Percentiles rank a stretch among this genome's conserved stretches.
Evolutionary conservation across 495 filamentous ascomycete species (phyloP).

Genomic region (Oidiodendron maius): DNA sequence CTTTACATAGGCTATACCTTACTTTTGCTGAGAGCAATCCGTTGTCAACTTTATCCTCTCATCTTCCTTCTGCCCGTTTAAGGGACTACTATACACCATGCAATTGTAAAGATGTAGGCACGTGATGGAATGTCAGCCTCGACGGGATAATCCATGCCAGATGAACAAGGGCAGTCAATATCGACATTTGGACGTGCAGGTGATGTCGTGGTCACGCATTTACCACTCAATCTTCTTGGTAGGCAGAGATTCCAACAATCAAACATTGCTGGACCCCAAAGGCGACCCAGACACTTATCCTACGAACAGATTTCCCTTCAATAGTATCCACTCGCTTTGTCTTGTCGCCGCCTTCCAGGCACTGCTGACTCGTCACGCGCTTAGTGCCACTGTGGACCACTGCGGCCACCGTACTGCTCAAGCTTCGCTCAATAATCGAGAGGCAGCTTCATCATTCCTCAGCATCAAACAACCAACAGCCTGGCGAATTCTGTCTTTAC

Average conservation of each 20-base stretch:
- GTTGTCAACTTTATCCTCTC: background rate
- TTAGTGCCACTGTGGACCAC: background rate
- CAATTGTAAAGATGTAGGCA: background rate
- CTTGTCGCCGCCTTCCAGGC: too few relatives aligned
- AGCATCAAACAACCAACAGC: background rate
- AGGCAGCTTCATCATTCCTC: background rate
- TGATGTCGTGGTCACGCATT: background rate
- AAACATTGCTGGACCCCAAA: too few relatives aligned
- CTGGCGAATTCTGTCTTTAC: background rate
- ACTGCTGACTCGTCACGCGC: background rate
- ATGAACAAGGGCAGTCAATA: too few relatives aligned
- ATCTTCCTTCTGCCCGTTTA: too few relatives aligned
- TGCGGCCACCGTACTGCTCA: constrained; percentile 1
- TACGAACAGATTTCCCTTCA: too few relatives aligned
- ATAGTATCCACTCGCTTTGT: too few relatives aligned
- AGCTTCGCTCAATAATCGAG: background rate
- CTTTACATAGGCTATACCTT: background rate
- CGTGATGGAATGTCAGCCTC: background rate
- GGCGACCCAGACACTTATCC: too few relatives aligned
- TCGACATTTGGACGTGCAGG: background rate
- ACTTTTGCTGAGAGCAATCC: background rate
- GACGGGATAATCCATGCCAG: too few relatives aligned
- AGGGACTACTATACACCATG: too few relatives aligned
- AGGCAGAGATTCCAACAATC: background rate
- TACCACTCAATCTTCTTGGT: background rate